A percentile compares a stretch with the other conserved stretches of the same genome.
phyloP scores from a whole-genome alignment of 495 filamentous ascomycete species.

The Penicillium soppii region DNA sequence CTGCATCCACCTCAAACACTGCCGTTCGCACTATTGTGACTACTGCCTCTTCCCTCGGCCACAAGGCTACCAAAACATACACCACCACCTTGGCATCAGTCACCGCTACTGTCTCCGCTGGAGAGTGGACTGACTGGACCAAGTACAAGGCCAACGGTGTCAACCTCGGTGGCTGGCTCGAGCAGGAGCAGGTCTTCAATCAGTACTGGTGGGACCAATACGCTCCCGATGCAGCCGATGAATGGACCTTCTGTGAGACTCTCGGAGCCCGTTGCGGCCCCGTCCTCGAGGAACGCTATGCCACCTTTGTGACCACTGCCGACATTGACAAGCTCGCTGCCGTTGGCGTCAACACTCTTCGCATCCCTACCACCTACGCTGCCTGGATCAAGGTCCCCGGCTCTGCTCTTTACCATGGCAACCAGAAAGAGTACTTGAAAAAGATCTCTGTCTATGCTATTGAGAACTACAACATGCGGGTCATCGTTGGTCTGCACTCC shows the following conservation, averaged over 20 bases:
- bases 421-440: constrained; percentile 20
- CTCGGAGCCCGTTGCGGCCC: constrained; percentile 22
- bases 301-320: constrained; percentile 25
- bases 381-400: constrained; percentile 25
- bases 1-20: constrained; percentile 9
- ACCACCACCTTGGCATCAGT: background rate
- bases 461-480: constrained; percentile 23
- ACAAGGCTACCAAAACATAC: constrained; percentile 3
- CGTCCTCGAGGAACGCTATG: constrained; percentile 30
- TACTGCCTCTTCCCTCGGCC: constrained; percentile 2
- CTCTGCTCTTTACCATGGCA: constrained; percentile 23
- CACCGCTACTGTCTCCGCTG: constrained; percentile 3
- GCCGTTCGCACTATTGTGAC: constrained; percentile 5
- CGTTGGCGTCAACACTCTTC: constrained; percentile 23
- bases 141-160: constrained; percentile 15
- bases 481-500: constrained; percentile 25
- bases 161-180: constrained; percentile 16
- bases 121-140: constrained; percentile 13
- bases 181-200: constrained; percentile 9
- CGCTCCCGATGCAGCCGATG: constrained; percentile 8
- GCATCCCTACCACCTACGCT: constrained; percentile 31
- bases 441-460: constrained; percentile 23
- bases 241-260: constrained; percentile 24
- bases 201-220: constrained; percentile 10
- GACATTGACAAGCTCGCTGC: constrained; percentile 29